phyloP scores from a whole-genome alignment of 768 basidiomycete species.

The Tricholoma bakamatsutake region DNA sequence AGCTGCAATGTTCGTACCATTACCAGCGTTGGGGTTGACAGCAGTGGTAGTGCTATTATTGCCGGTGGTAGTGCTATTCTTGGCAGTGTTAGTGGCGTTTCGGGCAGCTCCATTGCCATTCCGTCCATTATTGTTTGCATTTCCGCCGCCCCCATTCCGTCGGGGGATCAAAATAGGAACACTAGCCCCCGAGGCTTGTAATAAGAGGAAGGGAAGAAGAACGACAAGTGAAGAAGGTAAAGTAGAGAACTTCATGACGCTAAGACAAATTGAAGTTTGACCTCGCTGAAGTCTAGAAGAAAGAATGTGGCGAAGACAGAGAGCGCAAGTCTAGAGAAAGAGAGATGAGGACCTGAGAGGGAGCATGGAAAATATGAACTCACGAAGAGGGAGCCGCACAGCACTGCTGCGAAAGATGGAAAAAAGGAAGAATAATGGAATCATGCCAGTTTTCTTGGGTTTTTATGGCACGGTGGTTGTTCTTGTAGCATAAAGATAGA shows the following conservation, averaged over 20 bases:
- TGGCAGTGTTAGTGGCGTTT: background rate
- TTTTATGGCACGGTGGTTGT: conserved; percentile 12
- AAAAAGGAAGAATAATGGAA: conserved; percentile 15
- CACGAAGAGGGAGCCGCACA: conserved; percentile 32
- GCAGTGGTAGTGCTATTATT: background rate
- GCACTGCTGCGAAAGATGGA: conserved; percentile 46
- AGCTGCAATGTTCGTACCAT: background rate
- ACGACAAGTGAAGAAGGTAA: conserved; percentile 31
- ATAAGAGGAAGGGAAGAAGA: conserved; percentile 35
- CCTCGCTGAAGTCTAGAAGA: conserved; percentile 46
- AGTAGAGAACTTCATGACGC: conserved; percentile 45
- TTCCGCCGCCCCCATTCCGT: conserved; percentile 17
- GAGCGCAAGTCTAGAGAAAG: conserved; percentile 16
- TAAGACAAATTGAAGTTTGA: conserved; percentile 21
- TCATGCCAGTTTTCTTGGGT: background rate
- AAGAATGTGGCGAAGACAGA: conserved; percentile 26
- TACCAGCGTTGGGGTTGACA: background rate
- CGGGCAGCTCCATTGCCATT: background rate
- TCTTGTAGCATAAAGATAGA: background rate
- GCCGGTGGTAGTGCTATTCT: background rate
- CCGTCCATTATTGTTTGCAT: conserved; percentile 6
- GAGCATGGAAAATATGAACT: conserved; percentile 4
- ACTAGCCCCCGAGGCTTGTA: conserved; percentile 24
- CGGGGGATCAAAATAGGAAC: conserved; percentile 21
- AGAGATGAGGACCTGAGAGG: background rate